Base-by-base conservation (phyloP, 2,329 filamentous ascomycete species). In the Dryadomyces quercus-mongolicae region DNA sequence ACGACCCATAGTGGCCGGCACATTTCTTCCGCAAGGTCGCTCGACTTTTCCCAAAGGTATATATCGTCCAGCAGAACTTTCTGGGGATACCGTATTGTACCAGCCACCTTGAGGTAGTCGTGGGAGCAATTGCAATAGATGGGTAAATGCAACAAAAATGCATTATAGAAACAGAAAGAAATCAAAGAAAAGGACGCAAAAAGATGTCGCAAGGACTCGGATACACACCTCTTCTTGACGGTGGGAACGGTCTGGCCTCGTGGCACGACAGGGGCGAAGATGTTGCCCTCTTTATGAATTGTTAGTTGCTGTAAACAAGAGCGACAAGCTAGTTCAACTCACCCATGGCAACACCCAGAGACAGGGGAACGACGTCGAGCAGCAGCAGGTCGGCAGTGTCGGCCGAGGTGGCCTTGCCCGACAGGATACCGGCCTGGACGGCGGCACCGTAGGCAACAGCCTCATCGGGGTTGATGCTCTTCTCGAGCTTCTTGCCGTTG, bases 401-500 rank as follows among this genome's bases (percentile, higher is more conserved):
- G 64, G 89, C 89, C 50, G 90, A 95, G 62, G 88, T 93, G 64
- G 93, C 93, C 85, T 96, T 95, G 71, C 93, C 93, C 57, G 92
- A 96, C 62, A 98, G 85, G 71, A 98, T 96, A 84, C 91, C 93
- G 63, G 93, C 93, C 79, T 98, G 93, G 59, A 98, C 92, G 65
- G 93, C 93, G 62, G 93, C 93, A 84, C 93, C 93, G 76, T 96
- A 96, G 65, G 93, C 93, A 67, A 98, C 93, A 64, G 93, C 93
- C 81, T 98, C 93, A 70, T 98, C 93, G 66, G 93, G 93, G 84
- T 98, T 98, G 80, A 97, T 97, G 80, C 88, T 93, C 82, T 51
- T 97, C 84, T 97, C 92, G 63, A 96, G 88, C 86, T 98, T 96
- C 89, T 98, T 98, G 75, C 91, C 91, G 71, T 94, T 88, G 78